These are phyloP conservation scores for Myotisia sp. DNA, from an alignment of 2,329 filamentous ascomycete genomes.

Conservation along the genomic window DNA sequence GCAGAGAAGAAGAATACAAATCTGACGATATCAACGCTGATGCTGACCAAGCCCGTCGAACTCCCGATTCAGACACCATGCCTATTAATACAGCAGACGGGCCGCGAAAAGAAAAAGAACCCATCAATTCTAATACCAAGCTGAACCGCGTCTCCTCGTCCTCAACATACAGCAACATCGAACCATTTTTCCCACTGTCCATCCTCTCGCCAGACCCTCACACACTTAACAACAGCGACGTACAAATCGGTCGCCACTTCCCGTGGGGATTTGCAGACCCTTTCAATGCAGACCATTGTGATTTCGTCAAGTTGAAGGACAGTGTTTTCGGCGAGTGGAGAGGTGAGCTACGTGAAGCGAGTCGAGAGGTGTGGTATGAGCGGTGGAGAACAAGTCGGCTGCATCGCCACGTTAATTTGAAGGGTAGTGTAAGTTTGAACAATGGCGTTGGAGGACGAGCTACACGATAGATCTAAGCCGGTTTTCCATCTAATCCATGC, in stretches of 20 bases:
- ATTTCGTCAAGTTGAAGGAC: conserved; percentile 81
- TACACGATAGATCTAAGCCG: not conserved
- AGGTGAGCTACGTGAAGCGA: conserved; percentile 74
- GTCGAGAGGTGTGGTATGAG: conserved; percentile 88
- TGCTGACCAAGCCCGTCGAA: conserved; percentile 6
- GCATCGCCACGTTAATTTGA: conserved; percentile 15
- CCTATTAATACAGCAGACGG: conserved; percentile 3
- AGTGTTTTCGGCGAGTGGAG: conserved; percentile 91
- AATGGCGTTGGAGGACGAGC: not conserved
- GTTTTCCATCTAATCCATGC: too few relatives aligned
- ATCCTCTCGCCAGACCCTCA: conserved; percentile 91
- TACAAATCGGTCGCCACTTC: conserved; percentile 64
- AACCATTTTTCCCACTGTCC: conserved; percentile 69
- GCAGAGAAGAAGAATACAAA: conserved; percentile 15
- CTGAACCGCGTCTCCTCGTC: conserved; percentile 16
- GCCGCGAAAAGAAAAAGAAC: conserved; percentile 5
- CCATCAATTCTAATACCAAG: too few relatives aligned
- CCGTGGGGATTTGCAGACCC: conserved; percentile 96
- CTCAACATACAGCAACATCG: conserved; percentile 18
- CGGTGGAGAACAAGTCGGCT: conserved; percentile 61
- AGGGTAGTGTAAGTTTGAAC: not conserved
- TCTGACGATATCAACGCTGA: not conserved
- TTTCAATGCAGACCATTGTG: conserved; percentile 80
- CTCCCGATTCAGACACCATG: conserved; percentile 17
- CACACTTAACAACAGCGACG: conserved; percentile 38